Evolutionary conservation across 495 filamentous ascomycete species (phyloP).

Genomic region (Amphirosellinia nigrospora): DNA sequence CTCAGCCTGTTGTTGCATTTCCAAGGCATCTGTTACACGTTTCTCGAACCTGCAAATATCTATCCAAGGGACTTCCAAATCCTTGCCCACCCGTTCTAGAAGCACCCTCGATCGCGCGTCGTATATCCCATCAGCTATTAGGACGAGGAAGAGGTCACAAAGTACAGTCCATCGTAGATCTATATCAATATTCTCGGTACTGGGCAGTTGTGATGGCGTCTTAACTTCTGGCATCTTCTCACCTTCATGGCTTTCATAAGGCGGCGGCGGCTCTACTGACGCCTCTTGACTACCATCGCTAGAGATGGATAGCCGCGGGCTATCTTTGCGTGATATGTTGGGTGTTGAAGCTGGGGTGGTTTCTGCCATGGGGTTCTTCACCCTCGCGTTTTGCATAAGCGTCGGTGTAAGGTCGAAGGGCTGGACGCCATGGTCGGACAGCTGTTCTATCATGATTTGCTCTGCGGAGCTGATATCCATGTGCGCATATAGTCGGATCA

Average conservation of each 20-base stretch:
- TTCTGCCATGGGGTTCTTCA: constrained; percentile 86
- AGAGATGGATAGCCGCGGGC: constrained; percentile 31
- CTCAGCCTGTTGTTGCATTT: constrained; percentile 91
- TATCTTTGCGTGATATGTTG: constrained; percentile 28
- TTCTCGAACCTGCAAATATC: constrained; percentile 98
- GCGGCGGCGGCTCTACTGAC: constrained; percentile 64
- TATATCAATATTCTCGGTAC: constrained; percentile 85
- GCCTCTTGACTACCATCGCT: constrained; percentile 43
- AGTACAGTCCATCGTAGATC: constrained; percentile 97
- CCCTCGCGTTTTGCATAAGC: constrained; percentile 90
- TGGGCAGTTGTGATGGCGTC: constrained; percentile 80
- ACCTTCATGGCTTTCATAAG: constrained; percentile 73
- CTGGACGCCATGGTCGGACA: constrained; percentile 88
- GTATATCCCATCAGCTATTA: constrained; percentile 94
- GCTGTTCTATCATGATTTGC: constrained; percentile 98
- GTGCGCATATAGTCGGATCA: constrained; percentile 89
- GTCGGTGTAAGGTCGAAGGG: constrained; percentile 81
- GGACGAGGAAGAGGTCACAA: constrained; percentile 92
- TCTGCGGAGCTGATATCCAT: constrained; percentile 93
- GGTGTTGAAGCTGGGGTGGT: constrained; percentile 35
- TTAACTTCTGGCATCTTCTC: constrained; percentile 76
- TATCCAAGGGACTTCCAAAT: constrained; percentile 83
- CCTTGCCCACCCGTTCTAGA: constrained; percentile 80
- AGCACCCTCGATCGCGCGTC: constrained; percentile 87
- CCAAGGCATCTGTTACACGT: constrained; percentile 92